Evolutionary conservation across 768 basidiomycete genomes (phyloP).

Genomic region (Agrocybe pediades): DNA sequence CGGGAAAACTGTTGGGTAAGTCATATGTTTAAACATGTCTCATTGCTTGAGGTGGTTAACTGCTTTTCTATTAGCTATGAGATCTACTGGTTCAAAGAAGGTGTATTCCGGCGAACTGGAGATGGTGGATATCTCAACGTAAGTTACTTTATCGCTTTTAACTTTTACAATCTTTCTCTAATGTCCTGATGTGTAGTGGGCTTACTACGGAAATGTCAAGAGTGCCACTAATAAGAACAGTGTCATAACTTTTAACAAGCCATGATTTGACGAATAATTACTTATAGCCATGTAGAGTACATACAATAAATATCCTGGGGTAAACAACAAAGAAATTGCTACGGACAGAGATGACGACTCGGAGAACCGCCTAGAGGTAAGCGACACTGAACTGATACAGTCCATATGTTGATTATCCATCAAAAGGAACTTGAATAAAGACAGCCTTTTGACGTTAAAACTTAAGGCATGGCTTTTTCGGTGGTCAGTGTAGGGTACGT

Average conservation of each 20-base stretch:
- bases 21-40: no score
- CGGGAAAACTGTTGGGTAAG: slow-evolving; percentile 18
- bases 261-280: neutral
- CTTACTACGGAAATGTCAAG: slow-evolving; percentile 4
- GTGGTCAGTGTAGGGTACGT: no score
- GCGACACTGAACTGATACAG: no score
- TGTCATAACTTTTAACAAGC: neutral
- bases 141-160: slow-evolving; percentile 2
- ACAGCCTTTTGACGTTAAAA: no score
- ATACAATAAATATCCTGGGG: neutral
- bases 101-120: slow-evolving; percentile 16
- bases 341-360: neutral
- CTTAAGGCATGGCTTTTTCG: no score
- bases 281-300: neutral
- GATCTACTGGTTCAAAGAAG: slow-evolving; percentile 23
- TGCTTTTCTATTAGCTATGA: slow-evolving; percentile 15
- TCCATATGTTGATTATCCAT: no score
- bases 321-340: neutral
- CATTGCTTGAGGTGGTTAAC: no score
- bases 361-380: no score
- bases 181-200: no score
- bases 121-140: slow-evolving; percentile 28
- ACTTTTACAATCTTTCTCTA: no score
- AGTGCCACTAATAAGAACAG: neutral
- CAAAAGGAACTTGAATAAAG: no score